Evolutionary conservation across 148 eudicot species (phyloP), one percentile per base, ranked within the genome.

Genomic region (Hydrangea macrophylla): DNA sequence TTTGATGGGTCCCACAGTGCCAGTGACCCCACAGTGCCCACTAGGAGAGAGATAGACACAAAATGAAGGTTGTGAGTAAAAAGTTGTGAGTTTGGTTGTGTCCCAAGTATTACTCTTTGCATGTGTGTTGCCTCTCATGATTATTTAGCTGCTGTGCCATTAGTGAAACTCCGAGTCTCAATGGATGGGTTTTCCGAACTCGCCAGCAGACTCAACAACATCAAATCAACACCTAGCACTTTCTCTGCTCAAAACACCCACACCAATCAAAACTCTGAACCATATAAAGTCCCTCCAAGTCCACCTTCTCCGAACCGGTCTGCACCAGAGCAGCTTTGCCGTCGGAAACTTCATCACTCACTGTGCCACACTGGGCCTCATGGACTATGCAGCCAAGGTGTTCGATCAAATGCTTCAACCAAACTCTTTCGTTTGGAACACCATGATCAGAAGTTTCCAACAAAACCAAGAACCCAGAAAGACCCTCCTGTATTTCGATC

Each of bases 381-480:
- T 72, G 75, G 25, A 2, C 31, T 72, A 72, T 13, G 75, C 64
- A 55, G 17, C 50, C 48, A 63, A 65, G 45, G 13, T 72, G 69
- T 72, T 72, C 58, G 58, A 64, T 31, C 32, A 72, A 72, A 72
- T 64, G 75, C 57, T 30, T 25, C 30, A 72, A 64, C 75, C 75
- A 58, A 72, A 72, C 48, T 64, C 75, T 12, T 72, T 72, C 33
- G 75, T 72, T 6, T 72, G 75, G 75, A 72, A 72, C 64, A 72
- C 75, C 45, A 55, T 72, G 31, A 64, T 72, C 45, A 55, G 75
- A 56, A 64, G 75, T 9, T 65, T 53, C 40, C 75, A 72, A 33
- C 75, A 72, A 50, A 72, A 40, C 48, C 44, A 42, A 22, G 30
- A 64, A n/a, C 64, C 70, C 58, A 40, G 24, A 37, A 26, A n/a